Percentiles rank a stretch among this genome's conserved stretches.
These are phyloP conservation scores for Ophiostoma sp. DNA, from an alignment of 2,329 filamentous ascomycete genomes.

Conservation along the genomic window DNA sequence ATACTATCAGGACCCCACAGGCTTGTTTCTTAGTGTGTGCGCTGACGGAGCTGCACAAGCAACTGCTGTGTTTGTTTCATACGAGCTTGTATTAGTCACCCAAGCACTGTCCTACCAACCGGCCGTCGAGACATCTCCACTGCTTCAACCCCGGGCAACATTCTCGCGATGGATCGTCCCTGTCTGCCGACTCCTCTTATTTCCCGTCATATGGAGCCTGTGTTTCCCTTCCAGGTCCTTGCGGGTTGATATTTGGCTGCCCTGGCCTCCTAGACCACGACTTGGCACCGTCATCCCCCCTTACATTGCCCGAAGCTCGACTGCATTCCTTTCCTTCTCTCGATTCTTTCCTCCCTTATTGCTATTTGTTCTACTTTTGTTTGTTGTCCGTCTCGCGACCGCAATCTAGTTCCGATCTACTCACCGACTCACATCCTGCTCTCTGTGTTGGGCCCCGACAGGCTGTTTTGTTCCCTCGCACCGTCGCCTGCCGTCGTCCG, in stretches of 20 bases:
- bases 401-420: background rate
- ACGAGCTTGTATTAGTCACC: too few relatives aligned
- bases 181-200: background rate
- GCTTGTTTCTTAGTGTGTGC: background rate
- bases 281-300: background rate
- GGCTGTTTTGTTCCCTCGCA: background rate
- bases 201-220: background rate
- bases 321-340: background rate
- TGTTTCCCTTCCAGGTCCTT: background rate
- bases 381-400: background rate
- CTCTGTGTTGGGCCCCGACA: background rate
- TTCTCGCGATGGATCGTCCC: slow-evolving; percentile 17
- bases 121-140: background rate
- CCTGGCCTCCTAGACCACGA: background rate
- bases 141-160: slow-evolving; percentile 12
- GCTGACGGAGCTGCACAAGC: background rate
- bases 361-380: background rate
- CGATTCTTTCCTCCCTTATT: background rate
- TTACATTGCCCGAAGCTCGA: background rate
- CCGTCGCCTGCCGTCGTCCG: background rate
- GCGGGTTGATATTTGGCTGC: background rate
- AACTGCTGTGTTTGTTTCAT: background rate
- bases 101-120: too few relatives aligned
- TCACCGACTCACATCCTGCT: too few relatives aligned
- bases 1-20: background rate